Percentiles rank a stretch among this genome's conserved stretches.
These are phyloP conservation scores for Pichia pseudocactophila DNA, from an alignment of 805 yeast species.

Conservation along the genomic window DNA sequence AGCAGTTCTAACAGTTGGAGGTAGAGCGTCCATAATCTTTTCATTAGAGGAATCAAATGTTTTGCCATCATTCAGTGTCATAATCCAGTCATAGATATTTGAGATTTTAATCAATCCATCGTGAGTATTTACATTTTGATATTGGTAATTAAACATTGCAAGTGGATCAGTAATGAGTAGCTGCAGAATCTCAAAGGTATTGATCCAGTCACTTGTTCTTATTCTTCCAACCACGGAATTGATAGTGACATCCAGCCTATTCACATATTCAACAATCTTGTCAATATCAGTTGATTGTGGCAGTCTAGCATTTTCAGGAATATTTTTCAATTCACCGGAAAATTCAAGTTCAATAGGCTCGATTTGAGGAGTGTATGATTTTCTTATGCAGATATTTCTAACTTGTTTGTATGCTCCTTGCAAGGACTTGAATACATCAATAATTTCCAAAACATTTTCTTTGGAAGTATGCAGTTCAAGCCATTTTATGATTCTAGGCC, in stretches of 20 bases:
- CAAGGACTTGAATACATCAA: constrained; percentile 18
- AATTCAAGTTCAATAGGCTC: constrained; percentile 32
- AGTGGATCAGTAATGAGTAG: constrained; percentile 49
- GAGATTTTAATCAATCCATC: constrained; percentile 55
- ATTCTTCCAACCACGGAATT: constrained; percentile 48
- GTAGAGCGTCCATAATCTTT: constrained; percentile 40
- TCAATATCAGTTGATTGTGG: constrained; percentile 31
- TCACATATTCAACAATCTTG: constrained; percentile 53
- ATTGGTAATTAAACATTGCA: constrained; percentile 48
- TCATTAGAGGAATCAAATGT: neutral
- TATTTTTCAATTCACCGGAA: constrained; percentile 31
- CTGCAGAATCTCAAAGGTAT: constrained; percentile 65
- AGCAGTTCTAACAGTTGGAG: constrained; percentile 58
- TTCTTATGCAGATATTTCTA: constrained; percentile 61
- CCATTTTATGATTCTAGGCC: constrained; percentile 33
- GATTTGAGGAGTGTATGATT: constrained; percentile 56
- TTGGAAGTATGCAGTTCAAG: constrained; percentile 15
- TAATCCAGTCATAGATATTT: constrained; percentile 65
- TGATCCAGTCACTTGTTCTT: constrained; percentile 68
- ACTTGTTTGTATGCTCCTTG: constrained; percentile 49
- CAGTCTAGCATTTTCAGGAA: constrained; percentile 26
- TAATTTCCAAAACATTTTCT: constrained; percentile 15
- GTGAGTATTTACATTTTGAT: constrained; percentile 30
- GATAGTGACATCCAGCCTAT: constrained; percentile 54
- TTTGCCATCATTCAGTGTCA: constrained; percentile 39